phyloP scores from a whole-genome alignment of 2,329 filamentous ascomycete genomes.

The Sphaerulina musiva region DNA sequence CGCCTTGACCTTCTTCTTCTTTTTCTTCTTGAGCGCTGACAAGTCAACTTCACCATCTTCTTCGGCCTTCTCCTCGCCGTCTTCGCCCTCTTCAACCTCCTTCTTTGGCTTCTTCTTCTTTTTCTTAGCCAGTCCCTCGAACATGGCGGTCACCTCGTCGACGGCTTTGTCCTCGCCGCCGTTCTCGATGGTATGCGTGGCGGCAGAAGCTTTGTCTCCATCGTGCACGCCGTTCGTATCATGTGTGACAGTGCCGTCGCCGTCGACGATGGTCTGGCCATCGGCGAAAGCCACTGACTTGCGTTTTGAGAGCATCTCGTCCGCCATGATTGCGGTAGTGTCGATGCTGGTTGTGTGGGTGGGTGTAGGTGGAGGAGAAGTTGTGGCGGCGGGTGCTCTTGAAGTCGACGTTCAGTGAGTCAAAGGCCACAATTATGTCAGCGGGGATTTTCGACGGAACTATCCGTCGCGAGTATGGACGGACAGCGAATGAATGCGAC shows the following conservation, averaged over 20 bases:
- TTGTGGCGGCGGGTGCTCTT: background rate
- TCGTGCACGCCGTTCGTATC: conserved; percentile 55
- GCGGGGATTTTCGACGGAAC: background rate
- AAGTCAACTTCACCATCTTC: conserved; percentile 59
- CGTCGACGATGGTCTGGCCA: conserved; percentile 78
- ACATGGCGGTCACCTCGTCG: conserved; percentile 35
- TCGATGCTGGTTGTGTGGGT: conserved; percentile 1
- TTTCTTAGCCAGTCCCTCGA: conserved; percentile 45
- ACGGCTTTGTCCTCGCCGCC: conserved; percentile 27
- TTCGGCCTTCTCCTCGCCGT: conserved; percentile 42
- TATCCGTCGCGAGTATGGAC: background rate
- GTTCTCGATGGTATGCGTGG: conserved; percentile 57
- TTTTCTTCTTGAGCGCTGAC: conserved; percentile 78
- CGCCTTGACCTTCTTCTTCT: conserved; percentile 62
- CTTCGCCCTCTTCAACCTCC: conserved; percentile 36
- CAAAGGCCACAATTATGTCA: background rate
- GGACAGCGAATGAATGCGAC: background rate
- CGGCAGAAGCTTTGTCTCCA: conserved; percentile 72
- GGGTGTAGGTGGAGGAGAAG: background rate
- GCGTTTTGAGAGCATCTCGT: conserved; percentile 57
- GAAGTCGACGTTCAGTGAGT: background rate
- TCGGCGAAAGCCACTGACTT: conserved; percentile 94
- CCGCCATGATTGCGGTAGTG: conserved; percentile 47
- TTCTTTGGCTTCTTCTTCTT: conserved; percentile 63
- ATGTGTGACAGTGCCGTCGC: conserved; percentile 77